A percentile compares a stretch with the other conserved stretches of the same genome.
Conservation (phyloP, 192 early-diverging fungal species). For the Podila epigama region DNA sequence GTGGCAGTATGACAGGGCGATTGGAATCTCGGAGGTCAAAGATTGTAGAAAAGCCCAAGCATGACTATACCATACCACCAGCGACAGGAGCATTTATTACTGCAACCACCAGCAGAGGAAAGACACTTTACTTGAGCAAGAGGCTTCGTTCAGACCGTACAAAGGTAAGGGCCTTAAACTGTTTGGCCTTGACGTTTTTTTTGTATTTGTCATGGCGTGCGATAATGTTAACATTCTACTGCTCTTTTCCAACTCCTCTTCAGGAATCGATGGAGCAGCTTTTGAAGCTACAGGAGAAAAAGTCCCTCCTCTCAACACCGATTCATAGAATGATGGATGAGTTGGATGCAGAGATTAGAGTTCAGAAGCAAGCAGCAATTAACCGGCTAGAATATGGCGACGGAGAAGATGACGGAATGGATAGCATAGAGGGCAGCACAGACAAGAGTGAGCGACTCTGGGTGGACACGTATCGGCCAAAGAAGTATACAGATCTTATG, state of each 20-base stretch:
- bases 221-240: slow-evolving; percentile 9
- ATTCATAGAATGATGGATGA: slow-evolving; percentile 50
- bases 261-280: slow-evolving; percentile 11
- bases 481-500: slow-evolving; percentile 82
- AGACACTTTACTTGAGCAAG: slow-evolving; percentile 54
- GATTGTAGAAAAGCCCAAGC: slow-evolving; percentile 8
- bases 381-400: slow-evolving; percentile 17
- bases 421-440: neutral
- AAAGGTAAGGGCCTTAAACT: slow-evolving; percentile 15
- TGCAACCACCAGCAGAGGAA: slow-evolving; percentile 45
- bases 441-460: slow-evolving; percentile 54
- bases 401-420: neutral
- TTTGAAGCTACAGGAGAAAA: slow-evolving; percentile 1
- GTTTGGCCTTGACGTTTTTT: neutral
- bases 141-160: slow-evolving; percentile 11
- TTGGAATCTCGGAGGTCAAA: neutral
- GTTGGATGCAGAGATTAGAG: slow-evolving; percentile 32
- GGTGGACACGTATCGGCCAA: slow-evolving; percentile 93
- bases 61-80: slow-evolving; percentile 52
- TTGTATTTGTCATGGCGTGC: slow-evolving; percentile 19
- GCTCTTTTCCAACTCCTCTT: neutral
- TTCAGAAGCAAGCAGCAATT: slow-evolving; percentile 34
- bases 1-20: neutral
- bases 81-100: slow-evolving; percentile 51
- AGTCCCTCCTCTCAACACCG: slow-evolving; percentile 17